phyloP scores from a whole-genome alignment of 1,284 basidiomycete genomes.

The Thelephora terrestris region DNA sequence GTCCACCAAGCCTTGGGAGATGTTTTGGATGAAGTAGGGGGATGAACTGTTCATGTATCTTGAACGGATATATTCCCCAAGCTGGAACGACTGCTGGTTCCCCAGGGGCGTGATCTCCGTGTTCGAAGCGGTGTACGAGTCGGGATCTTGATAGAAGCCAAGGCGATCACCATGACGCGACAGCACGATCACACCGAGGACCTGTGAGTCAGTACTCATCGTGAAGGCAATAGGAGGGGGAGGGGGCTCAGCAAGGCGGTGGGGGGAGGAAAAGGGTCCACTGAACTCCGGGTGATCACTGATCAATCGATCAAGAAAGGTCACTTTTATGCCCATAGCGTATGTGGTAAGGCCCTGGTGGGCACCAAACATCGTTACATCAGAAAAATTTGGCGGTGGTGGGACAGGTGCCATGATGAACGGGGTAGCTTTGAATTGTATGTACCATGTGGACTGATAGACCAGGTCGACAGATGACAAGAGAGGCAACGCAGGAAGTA shows the following conservation, averaged over 20 bases:
- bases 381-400: too few relatives aligned
- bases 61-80: slow-evolving; percentile 31
- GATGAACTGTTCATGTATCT: slow-evolving; percentile 30
- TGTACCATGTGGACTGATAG: too few relatives aligned
- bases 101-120: slow-evolving; percentile 42
- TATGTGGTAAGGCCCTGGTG: background rate
- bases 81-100: slow-evolving; percentile 34
- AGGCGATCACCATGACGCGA: slow-evolving; percentile 42
- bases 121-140: slow-evolving; percentile 32
- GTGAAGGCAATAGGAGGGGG: slow-evolving; percentile 1
- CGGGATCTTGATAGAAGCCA: slow-evolving; percentile 31
- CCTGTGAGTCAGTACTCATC: slow-evolving; percentile 9
- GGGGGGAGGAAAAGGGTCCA: background rate
- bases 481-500: background rate
- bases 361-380: too few relatives aligned
- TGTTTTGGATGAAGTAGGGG: slow-evolving; percentile 26
- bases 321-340: too few relatives aligned
- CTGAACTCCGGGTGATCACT: background rate
- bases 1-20: slow-evolving; percentile 21
- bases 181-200: slow-evolving; percentile 36
- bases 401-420: too few relatives aligned
- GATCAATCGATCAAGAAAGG: too few relatives aligned
- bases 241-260: too few relatives aligned
- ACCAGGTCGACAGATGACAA: too few relatives aligned
- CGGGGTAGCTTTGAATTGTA: too few relatives aligned